These are phyloP conservation scores for Didymella exigua DNA, from an alignment of 2,329 filamentous ascomycete genomes.

Conservation along the genomic window DNA sequence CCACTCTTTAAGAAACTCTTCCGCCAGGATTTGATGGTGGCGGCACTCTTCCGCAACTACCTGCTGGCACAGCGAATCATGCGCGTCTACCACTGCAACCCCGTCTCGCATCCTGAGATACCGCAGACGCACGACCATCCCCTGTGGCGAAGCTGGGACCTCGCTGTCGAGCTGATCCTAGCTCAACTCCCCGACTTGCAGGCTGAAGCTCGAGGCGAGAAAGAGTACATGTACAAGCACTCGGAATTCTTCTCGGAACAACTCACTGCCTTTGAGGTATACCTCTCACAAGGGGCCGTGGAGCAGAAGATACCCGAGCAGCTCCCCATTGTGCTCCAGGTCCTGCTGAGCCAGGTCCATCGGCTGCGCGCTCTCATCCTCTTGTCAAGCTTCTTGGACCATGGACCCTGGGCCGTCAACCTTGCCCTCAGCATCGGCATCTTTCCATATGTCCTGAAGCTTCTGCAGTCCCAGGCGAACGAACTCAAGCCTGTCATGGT, in stretches of 20 bases:
- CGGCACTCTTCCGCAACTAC: slow-evolving; percentile 94
- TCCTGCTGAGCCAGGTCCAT: slow-evolving; percentile 94
- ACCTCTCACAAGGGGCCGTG: slow-evolving; percentile 82
- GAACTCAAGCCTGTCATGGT: slow-evolving; percentile 99
- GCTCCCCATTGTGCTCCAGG: slow-evolving; percentile 92
- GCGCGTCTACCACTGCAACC: slow-evolving; percentile 94
- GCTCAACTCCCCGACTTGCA: slow-evolving; percentile 83
- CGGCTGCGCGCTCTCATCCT: slow-evolving; percentile 88
- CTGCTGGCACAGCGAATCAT: slow-evolving; percentile 93
- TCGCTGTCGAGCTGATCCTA: slow-evolving; percentile 93
- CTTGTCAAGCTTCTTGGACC: slow-evolving; percentile 88
- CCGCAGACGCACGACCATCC: slow-evolving; percentile 94
- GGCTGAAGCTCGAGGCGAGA: slow-evolving; percentile 75
- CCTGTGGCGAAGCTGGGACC: slow-evolving; percentile 96
- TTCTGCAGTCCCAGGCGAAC: slow-evolving; percentile 90
- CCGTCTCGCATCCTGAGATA: slow-evolving; percentile 88
- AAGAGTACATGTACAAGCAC: slow-evolving; percentile 88
- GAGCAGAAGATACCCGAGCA: slow-evolving; percentile 90
- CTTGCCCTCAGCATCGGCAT: slow-evolving; percentile 96
- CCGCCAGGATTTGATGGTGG: slow-evolving; percentile 98
- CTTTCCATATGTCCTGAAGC: slow-evolving; percentile 97
- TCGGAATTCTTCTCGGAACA: slow-evolving; percentile 98
- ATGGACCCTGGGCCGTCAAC: slow-evolving; percentile 98
- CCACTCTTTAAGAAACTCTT: slow-evolving; percentile 96
- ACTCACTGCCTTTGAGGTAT: slow-evolving; percentile 95